phyloP scores from a whole-genome alignment of 768 basidiomycete species.

The Floccularia luteovirens region DNA sequence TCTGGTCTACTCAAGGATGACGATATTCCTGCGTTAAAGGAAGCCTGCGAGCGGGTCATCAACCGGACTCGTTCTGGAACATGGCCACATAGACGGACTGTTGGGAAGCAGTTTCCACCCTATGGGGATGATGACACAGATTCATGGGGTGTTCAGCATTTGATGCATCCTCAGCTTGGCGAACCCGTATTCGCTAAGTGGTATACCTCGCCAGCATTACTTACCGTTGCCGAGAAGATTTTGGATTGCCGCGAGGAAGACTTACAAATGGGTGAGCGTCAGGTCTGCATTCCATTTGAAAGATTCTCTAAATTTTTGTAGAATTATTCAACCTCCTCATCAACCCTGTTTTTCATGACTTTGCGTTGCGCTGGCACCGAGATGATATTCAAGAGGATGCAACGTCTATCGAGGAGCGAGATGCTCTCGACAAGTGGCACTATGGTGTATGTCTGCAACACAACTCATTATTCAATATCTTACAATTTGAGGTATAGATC shows the following conservation, averaged over 20 bases:
- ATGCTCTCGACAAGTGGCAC: conserved; percentile 51
- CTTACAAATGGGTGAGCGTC: conserved; percentile 65
- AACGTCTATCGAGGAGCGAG: conserved; percentile 48
- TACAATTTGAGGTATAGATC: conserved; percentile 31
- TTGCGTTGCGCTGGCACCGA: conserved; percentile 75
- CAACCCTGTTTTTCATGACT: conserved; percentile 55
- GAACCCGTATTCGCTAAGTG: conserved; percentile 56
- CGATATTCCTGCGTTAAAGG: conserved; percentile 29
- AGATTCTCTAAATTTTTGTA: too few relatives aligned
- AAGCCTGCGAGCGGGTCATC: conserved; percentile 45
- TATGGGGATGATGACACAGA: conserved; percentile 53
- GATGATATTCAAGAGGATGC: conserved; percentile 64
- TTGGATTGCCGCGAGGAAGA: conserved; percentile 50
- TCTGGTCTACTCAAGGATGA: conserved; percentile 40
- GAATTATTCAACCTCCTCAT: conserved; percentile 75
- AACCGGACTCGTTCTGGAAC: conserved; percentile 45
- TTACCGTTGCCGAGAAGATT: conserved; percentile 33
- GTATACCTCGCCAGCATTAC: conserved; percentile 53
- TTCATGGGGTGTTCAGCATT: conserved; percentile 76
- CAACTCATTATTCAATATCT: background rate
- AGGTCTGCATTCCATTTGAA: too few relatives aligned
- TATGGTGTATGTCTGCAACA: conserved; percentile 45
- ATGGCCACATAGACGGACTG: conserved; percentile 63
- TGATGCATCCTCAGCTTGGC: conserved; percentile 70
- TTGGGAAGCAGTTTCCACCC: conserved; percentile 77